Evolutionary conservation across 2,329 filamentous ascomycete species (phyloP), one percentile per base, ranked within the genome.

Genomic region (Trichophyton rubrum): DNA sequence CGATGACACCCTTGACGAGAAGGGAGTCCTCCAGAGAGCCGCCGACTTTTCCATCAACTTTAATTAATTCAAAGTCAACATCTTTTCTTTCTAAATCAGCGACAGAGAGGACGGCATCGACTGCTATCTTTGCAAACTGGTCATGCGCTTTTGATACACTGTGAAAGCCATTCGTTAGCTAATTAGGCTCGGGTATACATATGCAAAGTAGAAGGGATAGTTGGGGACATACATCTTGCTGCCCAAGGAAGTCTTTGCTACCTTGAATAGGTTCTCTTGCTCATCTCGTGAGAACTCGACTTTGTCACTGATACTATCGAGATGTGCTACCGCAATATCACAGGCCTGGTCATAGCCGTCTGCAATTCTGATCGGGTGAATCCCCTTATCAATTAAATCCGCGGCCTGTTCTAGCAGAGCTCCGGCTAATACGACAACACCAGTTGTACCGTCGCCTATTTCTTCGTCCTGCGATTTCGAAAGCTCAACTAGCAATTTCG

Each of bases 381-480:
- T 99, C 72, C 93, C 95, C 83, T 99, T 99, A 82, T 99, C 95
- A 74, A 99, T 97, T 68, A 99, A 84, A 73, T 96, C 93, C 64
- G 92, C 90, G 17, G 93, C 93, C 78, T 97, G 92, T 77, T 99
- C 95, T 63, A 99, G 81, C 65, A 99, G 84, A 64, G 93, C 91
- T 65, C 92, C 93, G 13, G 93, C 93, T 67, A 99, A 79, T 56
- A 99, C 95, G 58, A 99, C 93, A 13, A 99, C 93, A 74, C 93
- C 93, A 0, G 93, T 99, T 64, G 93, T 99, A 66, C 93, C 93
- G 73, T 99, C 93, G 71, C 93, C 93, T 70, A 99, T 99, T 78
- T 99, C 93, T 68, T 97, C 92, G 71, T 99, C 93, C 75, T 99
- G 93, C 43, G 93, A 97, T 79, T 95, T 96, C 65, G 93, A 97